A percentile compares a stretch with the other conserved stretches of the same genome.
Evolutionary conservation across 2,329 filamentous ascomycete genomes (phyloP).

Genomic region (Neurospora sp.): DNA sequence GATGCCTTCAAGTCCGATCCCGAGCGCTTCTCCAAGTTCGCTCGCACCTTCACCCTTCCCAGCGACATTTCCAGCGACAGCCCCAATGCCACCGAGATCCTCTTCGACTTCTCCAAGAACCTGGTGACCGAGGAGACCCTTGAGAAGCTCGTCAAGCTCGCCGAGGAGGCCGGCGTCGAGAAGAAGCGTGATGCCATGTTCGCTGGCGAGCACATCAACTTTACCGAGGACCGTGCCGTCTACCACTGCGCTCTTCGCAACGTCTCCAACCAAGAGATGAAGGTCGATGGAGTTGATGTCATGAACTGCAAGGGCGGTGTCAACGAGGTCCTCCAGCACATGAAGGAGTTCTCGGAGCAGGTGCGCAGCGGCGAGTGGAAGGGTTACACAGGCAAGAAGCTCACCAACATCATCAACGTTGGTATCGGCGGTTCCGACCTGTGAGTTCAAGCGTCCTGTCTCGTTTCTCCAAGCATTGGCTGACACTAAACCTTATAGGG

Average conservation of each 20-base stretch:
- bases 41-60: conserved; percentile 71
- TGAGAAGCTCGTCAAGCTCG: conserved; percentile 75
- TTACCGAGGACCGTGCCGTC: conserved; percentile 92
- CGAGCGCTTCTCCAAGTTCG: conserved; percentile 82
- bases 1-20: conserved; percentile 86
- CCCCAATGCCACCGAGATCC: conserved; percentile 57
- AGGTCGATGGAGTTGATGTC: conserved; percentile 87
- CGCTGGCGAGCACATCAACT: conserved; percentile 96
- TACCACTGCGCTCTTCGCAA: conserved; percentile 94
- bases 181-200: conserved; percentile 97
- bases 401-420: conserved; percentile 93
- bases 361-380: conserved; percentile 94
- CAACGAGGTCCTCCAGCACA: conserved; percentile 84
- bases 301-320: conserved; percentile 83
- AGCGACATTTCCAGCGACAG: conserved; percentile 54
- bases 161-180: conserved; percentile 82
- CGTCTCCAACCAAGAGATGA: conserved; percentile 59
- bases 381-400: conserved; percentile 93
- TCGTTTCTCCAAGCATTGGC: conserved; percentile 5
- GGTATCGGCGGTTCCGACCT: conserved; percentile 97
- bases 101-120: conserved; percentile 99
- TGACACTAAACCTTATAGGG: conserved; percentile 41
- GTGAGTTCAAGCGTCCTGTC: conserved; percentile 43
- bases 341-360: conserved; percentile 96
- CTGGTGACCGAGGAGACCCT: conserved; percentile 91